Base-by-base conservation (phyloP, 106 monocot genomes). In the Dactylorhiza incarnata region DNA sequence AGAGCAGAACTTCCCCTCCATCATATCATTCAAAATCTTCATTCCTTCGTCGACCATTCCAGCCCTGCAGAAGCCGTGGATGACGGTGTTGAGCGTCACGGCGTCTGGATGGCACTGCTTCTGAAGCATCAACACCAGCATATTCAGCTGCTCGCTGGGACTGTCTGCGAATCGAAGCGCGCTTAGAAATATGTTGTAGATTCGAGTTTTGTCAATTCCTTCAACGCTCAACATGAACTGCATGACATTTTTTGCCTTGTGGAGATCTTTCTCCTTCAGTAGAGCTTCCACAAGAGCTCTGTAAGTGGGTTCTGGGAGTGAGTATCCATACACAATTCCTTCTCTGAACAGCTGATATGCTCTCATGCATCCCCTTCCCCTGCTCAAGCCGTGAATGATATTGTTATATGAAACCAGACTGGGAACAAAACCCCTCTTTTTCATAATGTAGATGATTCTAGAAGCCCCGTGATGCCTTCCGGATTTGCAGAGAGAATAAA, bases 361-460 rank as follows among this genome's bases (percentile, higher is more conserved):
- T 50, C 88, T 87, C 86, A 88, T 87, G 75, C 91, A 87, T 37
- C 89, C 94, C 24, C 83, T 77, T 45, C 71, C 71, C 72, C 81
- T 84, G 80, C 91, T 85, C 72, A 94, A 73, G 3, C 91, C 94
- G 74, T 91, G 97, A 24, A 97, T 76, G 44, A 97, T 93, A 81
- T 82, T 84, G 65, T 93, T 93, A 78, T 91, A 97, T 5, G 93
- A 93, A 77, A 93, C 89, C 49, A 85, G 17, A 74, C 96, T 91
- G 3, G 96, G 96, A 61, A 68, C 1, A 25, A 91, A 79, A 16
- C 96, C 91, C 72, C 83, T 84, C 80, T 84, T 91, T 65, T 76
- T 87, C 96, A 97, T 93, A 48, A 89, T 87, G 63, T 99, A 91
- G 55, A 99, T 83, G 49, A 99, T 89, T 67, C 91, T 87, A 1